Evolutionary conservation across 2,329 filamentous ascomycete species (phyloP).

Genomic region (Aspergillus latus): DNA sequence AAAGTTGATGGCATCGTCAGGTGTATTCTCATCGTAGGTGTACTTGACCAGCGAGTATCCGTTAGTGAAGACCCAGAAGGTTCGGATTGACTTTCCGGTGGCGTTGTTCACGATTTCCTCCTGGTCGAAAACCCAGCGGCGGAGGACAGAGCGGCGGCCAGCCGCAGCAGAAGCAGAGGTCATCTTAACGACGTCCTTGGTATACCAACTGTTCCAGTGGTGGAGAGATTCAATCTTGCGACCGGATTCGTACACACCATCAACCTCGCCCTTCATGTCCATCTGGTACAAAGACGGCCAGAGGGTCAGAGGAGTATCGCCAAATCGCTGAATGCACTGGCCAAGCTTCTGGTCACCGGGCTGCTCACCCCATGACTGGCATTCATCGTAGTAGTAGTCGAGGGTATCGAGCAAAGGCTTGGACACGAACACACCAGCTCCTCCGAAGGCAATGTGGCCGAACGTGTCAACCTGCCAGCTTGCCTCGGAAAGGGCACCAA

Average conservation of each 20-base stretch:
- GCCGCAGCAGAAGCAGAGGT: slow-evolving; percentile 42
- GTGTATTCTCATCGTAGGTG: slow-evolving; percentile 37
- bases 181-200: slow-evolving; percentile 48
- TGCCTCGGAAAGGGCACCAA: slow-evolving; percentile 45
- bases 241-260: slow-evolving; percentile 46
- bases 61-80: slow-evolving; percentile 47
- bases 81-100: slow-evolving; percentile 37
- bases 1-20: slow-evolving; percentile 44
- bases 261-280: slow-evolving; percentile 44
- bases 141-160: slow-evolving; percentile 43
- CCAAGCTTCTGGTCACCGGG: slow-evolving; percentile 47
- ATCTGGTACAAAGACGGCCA: slow-evolving; percentile 47
- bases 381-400: slow-evolving; percentile 42
- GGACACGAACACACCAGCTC: slow-evolving; percentile 47
- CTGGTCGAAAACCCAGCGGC: slow-evolving; percentile 47
- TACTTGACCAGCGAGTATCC: slow-evolving; percentile 47
- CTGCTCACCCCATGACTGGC: slow-evolving; percentile 44
- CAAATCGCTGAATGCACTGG: slow-evolving; percentile 44
- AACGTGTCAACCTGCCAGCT: slow-evolving; percentile 47
- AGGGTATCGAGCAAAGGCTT: slow-evolving; percentile 41
- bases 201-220: slow-evolving; percentile 48
- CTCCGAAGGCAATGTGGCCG: slow-evolving; percentile 46
- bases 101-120: slow-evolving; percentile 36
- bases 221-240: slow-evolving; percentile 45
- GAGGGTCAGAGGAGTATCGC: slow-evolving; percentile 39